Evolutionary conservation across 106 monocot species (phyloP), one percentile per base, ranked within the genome.

Genomic region (Amphibolis antarctica): DNA sequence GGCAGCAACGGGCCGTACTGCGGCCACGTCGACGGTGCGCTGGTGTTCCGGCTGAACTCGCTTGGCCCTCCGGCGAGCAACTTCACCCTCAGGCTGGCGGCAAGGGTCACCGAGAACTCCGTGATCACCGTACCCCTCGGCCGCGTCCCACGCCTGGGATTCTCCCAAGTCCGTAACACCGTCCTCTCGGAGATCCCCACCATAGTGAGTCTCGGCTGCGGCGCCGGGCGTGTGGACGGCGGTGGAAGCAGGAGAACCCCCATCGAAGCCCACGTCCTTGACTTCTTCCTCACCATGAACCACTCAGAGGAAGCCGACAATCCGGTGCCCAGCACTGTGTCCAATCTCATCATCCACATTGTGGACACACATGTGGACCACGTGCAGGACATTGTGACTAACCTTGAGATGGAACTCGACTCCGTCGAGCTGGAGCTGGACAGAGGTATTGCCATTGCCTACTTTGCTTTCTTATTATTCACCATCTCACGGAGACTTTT

Each of bases 1-100:
- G 83, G 73, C 26, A 82, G 83, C 79, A 89, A 86, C 26, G 94
- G 94, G 14, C 89, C 94, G 3, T 89, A 78, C 70, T 83, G 83
- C 66, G 94, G 81, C 7, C 46, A 75, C 36, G 79, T 86, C 29
- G 78, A 85, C 31, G 83, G 81, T 5, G 83, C 94, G 5, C 67
- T 96, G 17, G 73, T 89, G 26, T 89, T 96, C 63, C 70, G 94
- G 27, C 75, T 96, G 18, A 96, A 89, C 53, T 96, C 94, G 9
- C 83, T 86, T 0, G 94, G 94, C 18, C 86, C 94, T 5, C 64
- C 81, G 0, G 70, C 68, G 9, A 84, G 86, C 55, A 67, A 74
- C 12, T 89, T 73, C 69, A 83, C 89, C 20, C 75, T 96, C 31
- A 64, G 86, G 52, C 65, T 96, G 46, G 94, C 94, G 0, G 94